Base-by-base conservation (phyloP, 371 early-diverging fungal species). In the Encephalitozoon romaleae region DNA sequence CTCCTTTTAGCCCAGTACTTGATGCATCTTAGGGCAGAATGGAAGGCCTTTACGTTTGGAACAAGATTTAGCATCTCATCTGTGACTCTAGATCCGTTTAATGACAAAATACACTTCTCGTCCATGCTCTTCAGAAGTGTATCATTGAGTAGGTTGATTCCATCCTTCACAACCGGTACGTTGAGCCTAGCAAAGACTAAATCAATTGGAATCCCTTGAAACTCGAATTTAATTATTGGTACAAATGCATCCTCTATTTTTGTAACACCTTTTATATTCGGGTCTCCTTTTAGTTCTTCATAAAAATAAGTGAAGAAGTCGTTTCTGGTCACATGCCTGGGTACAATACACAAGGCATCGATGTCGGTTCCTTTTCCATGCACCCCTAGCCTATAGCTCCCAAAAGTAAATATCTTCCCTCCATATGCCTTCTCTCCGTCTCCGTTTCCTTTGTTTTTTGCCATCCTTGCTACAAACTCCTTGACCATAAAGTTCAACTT, bases 1-100 rank as follows among this genome's bases (percentile, higher is more conserved):
- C 95, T 88, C 86, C 70, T 59, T 83, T 95, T 93, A n/a, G 97
- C 99, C 99, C 99, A 99, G 55, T 94, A 86, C 85, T 99, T 99
- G 49, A 99, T 91, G 78, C 93, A 92, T 9, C 97, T 87, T 12
- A 97, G 86, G 4, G 96, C 92, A 41, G 88, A 88, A 67, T 96
- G 88, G 84, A 97, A 99, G 0, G 89, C 86, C 34, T 88, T 86
- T 3, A 94, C 89, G 82, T 92, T 90, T 2, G 98, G 97, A 9
- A 99, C 96, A 26, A 95, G 87, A 9, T 91, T 87, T 74, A 99
- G 83, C 65, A 99, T 95, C 68, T 94, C 94, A 82, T 97, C 96
- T 1, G 99, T 95, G 1, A 96, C 96, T 32, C 98, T 89, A 51
- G 94, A 93, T 85, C 95, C 98, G 87, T 98, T 98, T 43, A 99